phyloP scores from a whole-genome alignment of 495 filamentous ascomycete species.

The Penicillium diatomitis region DNA sequence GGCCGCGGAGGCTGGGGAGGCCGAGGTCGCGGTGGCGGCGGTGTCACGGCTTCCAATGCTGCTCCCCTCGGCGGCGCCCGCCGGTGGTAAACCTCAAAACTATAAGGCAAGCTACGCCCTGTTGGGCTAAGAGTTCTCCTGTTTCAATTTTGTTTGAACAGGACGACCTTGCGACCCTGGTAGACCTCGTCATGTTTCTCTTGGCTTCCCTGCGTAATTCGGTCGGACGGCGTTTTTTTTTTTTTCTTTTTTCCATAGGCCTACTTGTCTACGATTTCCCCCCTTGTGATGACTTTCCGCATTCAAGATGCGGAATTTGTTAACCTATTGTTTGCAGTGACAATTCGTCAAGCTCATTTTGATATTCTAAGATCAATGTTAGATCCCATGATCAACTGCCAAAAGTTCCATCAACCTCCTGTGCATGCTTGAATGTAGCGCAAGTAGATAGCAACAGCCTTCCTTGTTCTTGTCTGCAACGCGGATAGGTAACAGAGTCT shows the following conservation, averaged over 20 bases:
- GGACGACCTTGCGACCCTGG: constrained; percentile 21
- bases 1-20: constrained; percentile 53
- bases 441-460: too few species aligned
- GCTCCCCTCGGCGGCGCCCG: constrained; percentile 54
- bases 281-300: too few species aligned
- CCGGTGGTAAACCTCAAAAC: constrained; percentile 38
- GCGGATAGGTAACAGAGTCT: too few species aligned
- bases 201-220: constrained; percentile 31
- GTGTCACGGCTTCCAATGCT: constrained; percentile 54
- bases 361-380: too few species aligned
- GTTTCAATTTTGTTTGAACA: constrained; percentile 18
- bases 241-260: neutral
- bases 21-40: constrained; percentile 37
- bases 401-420: too few species aligned
- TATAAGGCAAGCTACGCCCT: neutral
- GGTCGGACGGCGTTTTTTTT: constrained; percentile 35
- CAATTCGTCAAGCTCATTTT: too few species aligned
- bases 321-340: too few species aligned
- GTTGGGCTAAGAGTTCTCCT: constrained; percentile 5
- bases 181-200: constrained; percentile 27
- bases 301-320: too few species aligned
- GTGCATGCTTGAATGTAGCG: too few species aligned
- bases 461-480: too few species aligned
- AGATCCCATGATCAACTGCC: too few species aligned
- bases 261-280: too few species aligned